Conservation (phyloP, 768 basidiomycete species). For the Gelatoporia subvermispora region DNA sequence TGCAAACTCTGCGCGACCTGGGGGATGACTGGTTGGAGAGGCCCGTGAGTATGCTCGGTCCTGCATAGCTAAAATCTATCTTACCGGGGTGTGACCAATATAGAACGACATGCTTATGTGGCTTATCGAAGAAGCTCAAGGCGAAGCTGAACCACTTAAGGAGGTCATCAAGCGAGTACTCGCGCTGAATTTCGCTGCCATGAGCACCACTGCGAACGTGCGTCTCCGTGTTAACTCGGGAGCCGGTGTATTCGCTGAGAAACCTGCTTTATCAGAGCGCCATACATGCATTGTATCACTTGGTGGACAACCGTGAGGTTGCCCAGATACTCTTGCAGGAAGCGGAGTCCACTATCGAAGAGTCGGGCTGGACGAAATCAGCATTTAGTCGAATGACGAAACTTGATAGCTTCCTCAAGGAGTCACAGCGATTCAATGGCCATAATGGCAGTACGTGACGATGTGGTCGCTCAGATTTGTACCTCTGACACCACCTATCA, state of each 20-base stretch:
- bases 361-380: constrained; percentile 21
- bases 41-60: constrained; percentile 14
- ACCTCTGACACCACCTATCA: no score
- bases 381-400: constrained; percentile 39
- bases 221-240: constrained; percentile 2
- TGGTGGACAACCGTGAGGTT: constrained; percentile 32
- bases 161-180: constrained; percentile 22
- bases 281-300: constrained; percentile 28
- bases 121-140: constrained; percentile 35
- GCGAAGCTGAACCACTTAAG: constrained; percentile 14
- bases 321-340: constrained; percentile 37
- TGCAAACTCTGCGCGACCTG: constrained; percentile 10
- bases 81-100: neutral
- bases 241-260: constrained; percentile 7
- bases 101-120: constrained; percentile 44
- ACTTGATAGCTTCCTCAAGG: constrained; percentile 42
- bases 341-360: constrained; percentile 30
- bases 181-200: constrained; percentile 20
- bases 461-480: no score
- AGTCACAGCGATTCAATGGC: constrained; percentile 30
- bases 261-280: constrained; percentile 19
- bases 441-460: constrained; percentile 19
- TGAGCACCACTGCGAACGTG: constrained; percentile 10
- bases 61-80: neutral
- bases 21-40: constrained; percentile 20